Base-by-base conservation (phyloP, 108 stramenopile species). In the Cyclotella atomus region DNA sequence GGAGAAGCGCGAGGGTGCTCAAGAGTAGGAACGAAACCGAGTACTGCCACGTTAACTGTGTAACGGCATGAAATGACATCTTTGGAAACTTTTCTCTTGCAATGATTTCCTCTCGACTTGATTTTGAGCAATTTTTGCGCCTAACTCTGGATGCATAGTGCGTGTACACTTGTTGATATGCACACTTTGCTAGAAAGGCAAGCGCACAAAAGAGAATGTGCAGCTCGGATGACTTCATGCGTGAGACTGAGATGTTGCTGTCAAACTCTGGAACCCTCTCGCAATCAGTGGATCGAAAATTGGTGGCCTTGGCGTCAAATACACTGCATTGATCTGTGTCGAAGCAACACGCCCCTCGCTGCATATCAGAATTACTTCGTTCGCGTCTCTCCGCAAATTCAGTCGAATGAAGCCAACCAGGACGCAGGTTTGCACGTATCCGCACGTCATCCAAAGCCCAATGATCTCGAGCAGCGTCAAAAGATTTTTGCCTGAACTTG, bases 381-480 rank as follows among this genome's bases (percentile, higher is more conserved):
- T 7, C 23, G 20, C 35, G 0, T 20, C 59, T 57, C 15, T 70
- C 21, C 29, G 59, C 49, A 50, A 64, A 75, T 46, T 46, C 62
- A 17, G 5, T 67, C 24, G 79, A 75, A 28, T 49, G 46, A 27
- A 55, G 50, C 79, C 79, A 81, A 2, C n/a, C 12, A 17, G 59
- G 53, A 21, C 32, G 19, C 16, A 75, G 43, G 41, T 70, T 75
- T 10, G 79, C 59, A 20, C 56, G 33, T 19, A 80, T 75, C 29
- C 79, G 30, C 1, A 80, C 67, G 45, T 80, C 79, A 43, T 80
- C 79, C 34, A 80, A 69, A 15, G 73, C 79, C 73, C 73, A 74
- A 33, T 80, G 60, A 43, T 80, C 79, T 12, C 73, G 67, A 14
- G 65, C 20, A 20, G 44, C 21, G 49, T 80, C 66, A 53, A 80